Conservation (phyloP, 1,284 basidiomycete species). For the Clitocybe nebularis region DNA sequence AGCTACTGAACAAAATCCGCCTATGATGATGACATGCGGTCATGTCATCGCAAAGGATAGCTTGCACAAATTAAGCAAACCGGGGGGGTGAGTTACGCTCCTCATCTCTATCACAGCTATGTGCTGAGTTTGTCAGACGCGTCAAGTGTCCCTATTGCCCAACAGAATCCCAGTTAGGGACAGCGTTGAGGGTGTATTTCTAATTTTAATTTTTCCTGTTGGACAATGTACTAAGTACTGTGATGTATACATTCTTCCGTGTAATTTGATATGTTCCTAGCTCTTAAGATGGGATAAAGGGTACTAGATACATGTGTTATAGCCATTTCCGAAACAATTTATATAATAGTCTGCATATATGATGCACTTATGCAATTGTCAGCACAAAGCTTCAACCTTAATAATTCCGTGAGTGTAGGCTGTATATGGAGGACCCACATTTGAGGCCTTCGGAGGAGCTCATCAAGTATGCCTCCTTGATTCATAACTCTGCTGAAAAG, state of each 20-base stretch:
- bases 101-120: conserved; percentile 7
- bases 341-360: too few species aligned
- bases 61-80: conserved; percentile 81
- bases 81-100: conserved; percentile 65
- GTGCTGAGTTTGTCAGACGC: conserved; percentile 41
- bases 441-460: conserved; percentile 12
- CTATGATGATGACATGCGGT: conserved; percentile 96
- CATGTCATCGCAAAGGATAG: conserved; percentile 93
- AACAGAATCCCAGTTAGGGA: conserved; percentile 56
- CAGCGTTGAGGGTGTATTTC: conserved; percentile 71
- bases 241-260: too few species aligned
- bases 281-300: too few species aligned
- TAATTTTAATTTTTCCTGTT: conserved; percentile 30
- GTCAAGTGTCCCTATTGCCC: conserved; percentile 92
- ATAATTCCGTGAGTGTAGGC: background rate
- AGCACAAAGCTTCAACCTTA: background rate
- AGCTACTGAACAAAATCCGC: conserved; percentile 89
- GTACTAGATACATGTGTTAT: too few species aligned
- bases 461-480: conserved; percentile 18
- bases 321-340: too few species aligned
- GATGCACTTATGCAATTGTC: background rate
- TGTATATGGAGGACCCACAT: conserved; percentile 8
- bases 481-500: background rate
- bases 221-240: background rate
- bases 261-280: too few species aligned